Base-by-base conservation (phyloP, 331 rosid genomes). In the Rhamnella rubrinervis region DNA sequence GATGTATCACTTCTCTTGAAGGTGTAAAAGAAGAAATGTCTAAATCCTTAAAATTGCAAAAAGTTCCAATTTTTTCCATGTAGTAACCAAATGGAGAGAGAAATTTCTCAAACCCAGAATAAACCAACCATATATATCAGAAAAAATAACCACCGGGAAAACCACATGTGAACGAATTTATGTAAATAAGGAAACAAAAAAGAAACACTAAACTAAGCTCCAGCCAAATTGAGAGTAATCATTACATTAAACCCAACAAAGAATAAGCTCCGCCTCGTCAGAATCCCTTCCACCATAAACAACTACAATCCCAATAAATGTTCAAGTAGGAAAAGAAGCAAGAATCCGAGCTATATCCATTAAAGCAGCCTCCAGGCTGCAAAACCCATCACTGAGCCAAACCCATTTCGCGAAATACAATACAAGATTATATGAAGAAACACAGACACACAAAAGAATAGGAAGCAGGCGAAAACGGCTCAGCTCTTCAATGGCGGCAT, bases 341-440 rank as follows among this genome's bases (percentile, higher is more conserved):
- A 77, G 8, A 58, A 63, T 26, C 71, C 28, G 14, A 66, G 56
- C 66, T 19, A 25, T 52, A 60, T 56, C 67, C 66, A 49, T 47
- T 73, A 44, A 16, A 74, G 71, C 75, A 62, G 63, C 65, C 52
- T 60, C 56, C 40, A 16, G 25, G 60, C 59, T 17, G 28, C 81
- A 53, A 82, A 80, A 67, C 67, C 65, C 75, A 46, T 61, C 46
- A 44, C 31, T 44, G 44, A 66, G 62, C 65, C 25, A 21, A 80
- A 60, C 82, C 66, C 76, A 71, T 68, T 79, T 41, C 39, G 14
- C 65, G 23, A 55, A 75, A 51, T 31, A 44, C 53, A 66, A 51
- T 23, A 31, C 35, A 31, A 5, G 35, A 31, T 2, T 2, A 31
- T 31, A 31, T 31, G 35, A 31, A 4, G 59, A 66, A 21, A 67